Evolutionary conservation across 148 eudicot genomes (phyloP).

Genomic region (Rhododendron vialii): DNA sequence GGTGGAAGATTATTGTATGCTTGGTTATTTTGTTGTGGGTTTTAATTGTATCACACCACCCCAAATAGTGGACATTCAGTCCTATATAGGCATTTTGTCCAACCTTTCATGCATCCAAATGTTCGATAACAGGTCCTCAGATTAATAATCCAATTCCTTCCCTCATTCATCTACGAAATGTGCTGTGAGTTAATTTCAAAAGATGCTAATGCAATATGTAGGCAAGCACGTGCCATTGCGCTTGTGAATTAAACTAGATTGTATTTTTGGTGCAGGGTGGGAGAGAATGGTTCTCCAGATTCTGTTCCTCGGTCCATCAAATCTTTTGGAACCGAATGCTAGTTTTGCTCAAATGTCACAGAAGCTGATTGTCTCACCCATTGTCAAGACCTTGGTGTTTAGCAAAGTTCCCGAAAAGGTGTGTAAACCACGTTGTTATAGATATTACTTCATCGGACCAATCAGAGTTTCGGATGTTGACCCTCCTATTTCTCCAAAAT

Average conservation of each 20-base stretch:
- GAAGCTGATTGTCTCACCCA: constrained; percentile 95
- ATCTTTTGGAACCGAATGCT: constrained; percentile 89
- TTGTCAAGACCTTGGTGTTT: constrained; percentile 93
- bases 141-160: neutral
- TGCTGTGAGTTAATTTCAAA: neutral
- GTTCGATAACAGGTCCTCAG: neutral
- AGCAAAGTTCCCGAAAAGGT: constrained; percentile 99
- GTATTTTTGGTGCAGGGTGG: constrained; percentile 61
- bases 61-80: neutral
- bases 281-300: constrained; percentile 99
- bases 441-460: neutral
- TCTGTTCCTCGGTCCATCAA: constrained; percentile 93
- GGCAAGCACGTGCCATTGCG: neutral
- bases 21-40: neutral
- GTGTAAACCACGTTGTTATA: constrained; percentile 10
- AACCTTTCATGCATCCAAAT: neutral
- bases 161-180: neutral
- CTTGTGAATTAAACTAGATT: neutral
- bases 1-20: neutral
- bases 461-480: neutral
- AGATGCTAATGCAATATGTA: neutral
- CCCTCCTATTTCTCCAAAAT: neutral
- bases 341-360: constrained; percentile 93
- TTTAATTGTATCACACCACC: neutral
- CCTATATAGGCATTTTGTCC: neutral